Base-by-base conservation (phyloP, 1,284 basidiomycete species). In the Ustilago hordei region DNA sequence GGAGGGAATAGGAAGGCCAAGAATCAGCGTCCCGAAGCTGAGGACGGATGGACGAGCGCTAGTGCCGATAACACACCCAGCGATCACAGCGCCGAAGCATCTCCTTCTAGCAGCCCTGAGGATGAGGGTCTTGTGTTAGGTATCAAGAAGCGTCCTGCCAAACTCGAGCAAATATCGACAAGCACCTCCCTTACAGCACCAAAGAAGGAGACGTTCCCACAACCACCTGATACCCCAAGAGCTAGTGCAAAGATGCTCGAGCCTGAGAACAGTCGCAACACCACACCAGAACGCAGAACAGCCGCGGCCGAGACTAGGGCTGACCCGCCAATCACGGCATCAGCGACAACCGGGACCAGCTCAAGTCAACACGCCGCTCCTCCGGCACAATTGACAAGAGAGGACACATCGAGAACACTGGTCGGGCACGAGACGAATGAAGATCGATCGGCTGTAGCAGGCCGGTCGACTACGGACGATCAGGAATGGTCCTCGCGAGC, bases 31-130 rank as follows among this genome's bases (percentile, higher is more conserved):
- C 17, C 60, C 5, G 69, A 80, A 11, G 48, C 71, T 13, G 78
- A 81, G 15, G 74, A 81, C 23, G 80, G 80, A 31, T 81, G 80
- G 80, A 75, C 77, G 35, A 81, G 79, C 32, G 69, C 75, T 1
- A 75, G 75, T 55, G 71, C 65, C 8, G 68, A 71, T 19, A 74
- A 70, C 39, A 75, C 74, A 0, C 58, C 78, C 9, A 78, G 70
- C 54, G 69, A 67, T 34, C 65, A 60, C 65, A 68, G 66, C 50
- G 60, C 55, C 11, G 60, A 69, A n/a, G 36, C 35, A 2, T 71
- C 67, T 39, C 64, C 75, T 5, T 64, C 66, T 31, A 72, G 68
- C 55, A 80, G 73, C 45, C 69, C 66, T 13, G 61, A 47, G 19
- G 79, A 81, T 19, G 79, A 79, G n/a, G 80, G 70, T 3, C 66